Percentiles rank a stretch among this genome's conserved stretches.
These are phyloP conservation scores for Ustilaginoidea virens DNA, from an alignment of 2,329 filamentous ascomycete species.

Conservation along the genomic window DNA sequence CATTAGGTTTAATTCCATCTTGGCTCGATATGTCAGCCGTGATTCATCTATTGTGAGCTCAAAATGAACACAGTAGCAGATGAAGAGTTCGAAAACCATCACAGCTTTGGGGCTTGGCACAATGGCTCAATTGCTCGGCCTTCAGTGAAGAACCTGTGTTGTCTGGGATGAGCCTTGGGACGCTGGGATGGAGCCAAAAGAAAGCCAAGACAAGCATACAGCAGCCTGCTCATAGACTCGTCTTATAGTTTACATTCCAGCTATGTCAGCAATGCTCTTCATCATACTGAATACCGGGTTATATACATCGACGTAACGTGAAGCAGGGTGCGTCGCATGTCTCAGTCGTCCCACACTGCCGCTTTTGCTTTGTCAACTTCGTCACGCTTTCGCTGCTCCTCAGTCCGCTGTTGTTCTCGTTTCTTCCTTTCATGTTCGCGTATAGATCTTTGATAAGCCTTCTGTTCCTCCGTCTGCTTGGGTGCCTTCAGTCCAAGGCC, in stretches of 20 bases:
- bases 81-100: conserved; percentile 16
- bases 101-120: conserved; percentile 20
- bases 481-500: conserved; percentile 71
- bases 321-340: too few species aligned
- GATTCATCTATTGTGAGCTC: too few species aligned
- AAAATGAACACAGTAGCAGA: too few species aligned
- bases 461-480: conserved; percentile 74
- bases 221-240: not conserved
- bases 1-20: too few species aligned
- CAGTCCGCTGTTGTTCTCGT: conserved; percentile 55
- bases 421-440: conserved; percentile 73
- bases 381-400: conserved; percentile 42
- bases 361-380: conserved; percentile 62
- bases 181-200: too few species aligned
- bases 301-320: too few species aligned
- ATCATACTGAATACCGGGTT: too few species aligned
- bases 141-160: conserved; percentile 13
- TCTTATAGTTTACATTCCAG: not conserved
- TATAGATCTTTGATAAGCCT: conserved; percentile 67
- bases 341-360: conserved; percentile 80
- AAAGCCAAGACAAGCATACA: too few species aligned
- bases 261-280: too few species aligned
- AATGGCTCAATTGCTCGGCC: conserved; percentile 16
- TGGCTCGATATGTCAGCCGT: too few species aligned
- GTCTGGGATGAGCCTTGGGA: conserved; percentile 8